phyloP scores from a whole-genome alignment of 208 protist species.

The Leishmania braziliensis region DNA sequence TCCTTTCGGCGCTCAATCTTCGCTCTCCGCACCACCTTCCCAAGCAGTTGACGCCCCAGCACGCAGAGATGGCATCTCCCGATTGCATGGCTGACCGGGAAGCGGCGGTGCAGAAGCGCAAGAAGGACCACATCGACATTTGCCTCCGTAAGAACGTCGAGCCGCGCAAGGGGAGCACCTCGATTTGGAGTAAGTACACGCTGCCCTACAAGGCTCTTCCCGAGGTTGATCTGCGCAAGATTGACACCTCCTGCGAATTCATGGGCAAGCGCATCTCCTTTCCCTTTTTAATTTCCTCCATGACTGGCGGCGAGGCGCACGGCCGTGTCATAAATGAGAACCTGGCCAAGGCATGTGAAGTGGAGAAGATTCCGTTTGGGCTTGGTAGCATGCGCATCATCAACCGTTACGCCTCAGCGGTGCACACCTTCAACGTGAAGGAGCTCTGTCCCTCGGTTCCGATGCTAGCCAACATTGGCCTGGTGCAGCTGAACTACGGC shows the following conservation, averaged over 20 bases:
- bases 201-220: constrained; percentile 89
- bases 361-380: constrained; percentile 86
- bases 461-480: constrained; percentile 93
- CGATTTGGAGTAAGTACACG: constrained; percentile 82
- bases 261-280: constrained; percentile 78
- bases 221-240: constrained; percentile 76
- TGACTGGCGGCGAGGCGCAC: constrained; percentile 91
- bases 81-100: constrained; percentile 49
- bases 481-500: constrained; percentile 94
- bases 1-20: background rate
- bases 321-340: constrained; percentile 93
- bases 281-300: constrained; percentile 89
- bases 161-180: constrained; percentile 60
- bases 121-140: constrained; percentile 93
- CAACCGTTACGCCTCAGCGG: constrained; percentile 82
- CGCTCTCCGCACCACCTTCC: background rate
- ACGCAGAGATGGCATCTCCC: background rate
- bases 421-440: constrained; percentile 90
- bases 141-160: constrained; percentile 86
- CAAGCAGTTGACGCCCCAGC: background rate
- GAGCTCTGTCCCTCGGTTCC: constrained; percentile 83
- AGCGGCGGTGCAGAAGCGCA: constrained; percentile 69
- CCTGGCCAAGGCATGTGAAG: constrained; percentile 88
- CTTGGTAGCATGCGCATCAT: constrained; percentile 92
- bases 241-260: constrained; percentile 80